Base-by-base conservation (phyloP, 805 yeast genomes). In the Yamadazyma sp. region DNA sequence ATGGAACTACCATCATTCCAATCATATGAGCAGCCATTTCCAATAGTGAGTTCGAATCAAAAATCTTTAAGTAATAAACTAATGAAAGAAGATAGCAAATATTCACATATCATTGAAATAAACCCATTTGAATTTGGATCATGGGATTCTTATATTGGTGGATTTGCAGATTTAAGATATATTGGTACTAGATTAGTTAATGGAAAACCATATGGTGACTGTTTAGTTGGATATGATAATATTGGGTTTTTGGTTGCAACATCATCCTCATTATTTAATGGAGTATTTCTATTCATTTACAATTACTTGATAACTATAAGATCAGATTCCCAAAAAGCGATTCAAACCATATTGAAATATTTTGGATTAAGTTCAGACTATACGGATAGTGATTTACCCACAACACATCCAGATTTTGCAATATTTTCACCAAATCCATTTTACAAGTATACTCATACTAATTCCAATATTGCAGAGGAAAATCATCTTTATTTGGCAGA, bases 51-150 rank as follows among this genome's bases (percentile, higher is more conserved):
- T 28, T 60, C 73, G 19, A 47, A 60, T 4, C 66, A 62, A 39
- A 65, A 66, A 43, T 62, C 58, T 33, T 72, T 70, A 4, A 20
- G 30, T 3, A 60, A 51, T 15, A 42, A 47, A 8, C 12, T 7
- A 10, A 48, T 45, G 31, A 43, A 40, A 7, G 38, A 31, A 9
- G 49, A 58, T n/a, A 51, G 60, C 30, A n/a, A 47, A 1, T 52
- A 54, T 21, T 70, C 80, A 1, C 71, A 66, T 38, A 40, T 76
- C 2, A 70, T 78, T 42, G 86, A 80, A 52, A 72, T 80, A 44
- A 76, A 73, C 10, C 85, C 85, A 0, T 76, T 55, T 48, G 87
- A 80, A 38, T 79, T 79, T 59, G 86, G 86, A 0, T 76, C 82
- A 0, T 80, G 85, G 84, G 82, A 78, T 42, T 41, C 59, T 10